Evolutionary conservation across 2,329 filamentous ascomycete species (phyloP).

Genomic region (Fusarium verrucosum): DNA sequence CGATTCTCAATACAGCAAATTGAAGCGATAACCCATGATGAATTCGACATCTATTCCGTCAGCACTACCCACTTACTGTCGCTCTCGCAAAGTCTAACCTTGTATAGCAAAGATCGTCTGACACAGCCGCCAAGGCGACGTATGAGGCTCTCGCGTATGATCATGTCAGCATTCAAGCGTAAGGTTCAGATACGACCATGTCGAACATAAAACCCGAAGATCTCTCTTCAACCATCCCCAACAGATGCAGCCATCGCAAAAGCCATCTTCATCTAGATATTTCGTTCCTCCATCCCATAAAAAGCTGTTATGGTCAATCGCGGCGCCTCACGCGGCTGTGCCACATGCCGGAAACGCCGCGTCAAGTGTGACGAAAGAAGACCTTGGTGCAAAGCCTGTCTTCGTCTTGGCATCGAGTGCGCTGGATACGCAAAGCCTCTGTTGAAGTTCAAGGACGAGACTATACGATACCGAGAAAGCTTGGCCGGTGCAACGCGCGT

Average conservation of each 20-base stretch:
- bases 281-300: accelerated
- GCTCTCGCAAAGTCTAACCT: conserved; percentile 20
- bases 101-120: not conserved
- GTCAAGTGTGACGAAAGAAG: conserved; percentile 31
- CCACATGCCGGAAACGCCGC: conserved; percentile 26
- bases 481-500: not conserved
- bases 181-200: not conserved
- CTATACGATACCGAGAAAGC: not conserved
- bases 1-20: not conserved
- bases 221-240: accelerated
- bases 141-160: not conserved
- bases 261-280: not conserved
- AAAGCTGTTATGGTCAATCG: conserved; percentile 38
- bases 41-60: not conserved
- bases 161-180: not conserved
- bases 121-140: conserved; percentile 11
- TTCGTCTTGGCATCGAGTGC: conserved; percentile 22
- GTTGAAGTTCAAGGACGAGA: conserved; percentile 24
- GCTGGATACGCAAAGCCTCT: conserved; percentile 13
- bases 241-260: conserved; percentile 1
- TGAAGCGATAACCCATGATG: not conserved
- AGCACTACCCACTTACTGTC: not conserved
- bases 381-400: conserved; percentile 16
- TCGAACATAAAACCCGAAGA: not conserved
- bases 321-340: conserved; percentile 21